phyloP scores from a whole-genome alignment of 306 rosid species.

The Vigna radiata region DNA sequence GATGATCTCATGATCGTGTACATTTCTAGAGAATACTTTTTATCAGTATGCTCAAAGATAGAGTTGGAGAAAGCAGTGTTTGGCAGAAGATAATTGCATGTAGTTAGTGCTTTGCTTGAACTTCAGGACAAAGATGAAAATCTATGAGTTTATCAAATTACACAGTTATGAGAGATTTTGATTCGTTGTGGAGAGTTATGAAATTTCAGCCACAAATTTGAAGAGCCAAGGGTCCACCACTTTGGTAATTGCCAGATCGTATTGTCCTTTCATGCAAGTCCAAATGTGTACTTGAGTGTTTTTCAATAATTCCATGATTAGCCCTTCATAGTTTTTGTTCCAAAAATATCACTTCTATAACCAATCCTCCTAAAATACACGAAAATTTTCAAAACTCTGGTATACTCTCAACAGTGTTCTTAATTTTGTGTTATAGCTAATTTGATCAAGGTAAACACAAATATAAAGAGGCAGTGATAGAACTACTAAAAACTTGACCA shows the following conservation, averaged over 20 bases:
- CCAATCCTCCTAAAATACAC: slow-evolving; percentile 2
- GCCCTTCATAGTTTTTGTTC: slow-evolving; percentile 2
- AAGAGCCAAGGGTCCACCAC: slow-evolving; percentile 47
- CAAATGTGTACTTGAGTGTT: slow-evolving; percentile 32
- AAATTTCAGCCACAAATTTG: slow-evolving; percentile 53
- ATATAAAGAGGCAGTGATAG: neutral
- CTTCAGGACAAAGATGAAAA: slow-evolving; percentile 36
- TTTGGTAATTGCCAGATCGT: slow-evolving; percentile 37
- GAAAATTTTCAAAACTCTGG: neutral
- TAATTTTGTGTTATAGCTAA: neutral
- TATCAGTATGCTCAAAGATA: slow-evolving; percentile 1
- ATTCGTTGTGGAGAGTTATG: slow-evolving; percentile 30
- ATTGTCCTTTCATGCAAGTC: slow-evolving; percentile 10
- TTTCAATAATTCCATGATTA: slow-evolving; percentile 31
- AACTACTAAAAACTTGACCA: neutral
- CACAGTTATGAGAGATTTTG: slow-evolving; percentile 28
- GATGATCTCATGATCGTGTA: slow-evolving; percentile 5
- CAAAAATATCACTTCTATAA: neutral
- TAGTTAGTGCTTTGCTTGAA: slow-evolving; percentile 33
- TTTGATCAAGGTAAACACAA: neutral
- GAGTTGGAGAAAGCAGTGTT: slow-evolving; percentile 16
- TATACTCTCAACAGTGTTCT: neutral
- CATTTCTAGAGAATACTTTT: slow-evolving; percentile 12
- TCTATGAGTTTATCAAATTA: slow-evolving; percentile 23
- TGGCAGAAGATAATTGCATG: slow-evolving; percentile 23